These are phyloP conservation scores for Sporothrix pallida DNA, from an alignment of 2,329 filamentous ascomycete species.

Conservation along the genomic window DNA sequence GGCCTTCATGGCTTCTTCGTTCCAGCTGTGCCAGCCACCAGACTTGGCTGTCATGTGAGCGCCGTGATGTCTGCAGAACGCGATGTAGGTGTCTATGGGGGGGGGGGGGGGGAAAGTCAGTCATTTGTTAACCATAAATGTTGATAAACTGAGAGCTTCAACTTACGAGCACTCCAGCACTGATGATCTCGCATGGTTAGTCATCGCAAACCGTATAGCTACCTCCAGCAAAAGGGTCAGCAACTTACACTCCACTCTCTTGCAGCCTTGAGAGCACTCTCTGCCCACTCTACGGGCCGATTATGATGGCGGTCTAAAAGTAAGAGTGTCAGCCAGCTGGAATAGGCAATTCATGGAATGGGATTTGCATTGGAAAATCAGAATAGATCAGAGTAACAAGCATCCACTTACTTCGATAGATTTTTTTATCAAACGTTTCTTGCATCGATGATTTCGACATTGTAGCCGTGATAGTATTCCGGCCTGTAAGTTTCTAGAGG, in stretches of 20 bases:
- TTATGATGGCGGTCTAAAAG: background rate
- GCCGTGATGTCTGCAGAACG: background rate
- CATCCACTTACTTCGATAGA: background rate
- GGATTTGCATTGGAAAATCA: background rate
- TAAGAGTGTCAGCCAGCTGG: background rate
- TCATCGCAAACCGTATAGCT: background rate
- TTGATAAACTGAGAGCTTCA: background rate
- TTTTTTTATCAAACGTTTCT: background rate
- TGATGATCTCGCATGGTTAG: background rate
- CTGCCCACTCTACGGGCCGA: background rate
- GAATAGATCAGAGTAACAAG: background rate
- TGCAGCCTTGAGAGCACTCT: background rate
- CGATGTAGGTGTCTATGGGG: background rate
- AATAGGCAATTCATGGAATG: background rate
- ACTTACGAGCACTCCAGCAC: background rate
- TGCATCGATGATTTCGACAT: conserved; percentile 8
- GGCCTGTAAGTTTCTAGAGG: background rate
- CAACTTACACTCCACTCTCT: conserved; percentile 6
- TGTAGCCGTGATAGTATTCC: background rate
- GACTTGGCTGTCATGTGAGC: background rate
- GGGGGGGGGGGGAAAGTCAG: background rate
- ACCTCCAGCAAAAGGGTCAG: background rate
- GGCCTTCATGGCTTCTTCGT: conserved; percentile 12
- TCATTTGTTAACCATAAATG: background rate
- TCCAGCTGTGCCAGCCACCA: background rate